phyloP scores from a whole-genome alignment of 73 alveolate species.

The Paramecium octaurelia region DNA sequence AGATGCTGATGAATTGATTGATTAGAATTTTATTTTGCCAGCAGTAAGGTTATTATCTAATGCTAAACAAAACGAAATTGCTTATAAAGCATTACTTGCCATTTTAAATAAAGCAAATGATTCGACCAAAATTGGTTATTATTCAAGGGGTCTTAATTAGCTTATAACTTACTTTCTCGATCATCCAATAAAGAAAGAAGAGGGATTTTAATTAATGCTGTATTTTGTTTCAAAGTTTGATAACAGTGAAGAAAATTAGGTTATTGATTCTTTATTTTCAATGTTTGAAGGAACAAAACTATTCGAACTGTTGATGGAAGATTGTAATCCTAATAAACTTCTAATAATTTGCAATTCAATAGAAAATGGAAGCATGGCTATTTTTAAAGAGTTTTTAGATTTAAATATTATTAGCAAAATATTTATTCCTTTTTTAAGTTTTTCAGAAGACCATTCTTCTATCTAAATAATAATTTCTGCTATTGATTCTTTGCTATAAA shows the following conservation, averaged over 20 bases:
- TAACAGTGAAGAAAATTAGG: neutral
- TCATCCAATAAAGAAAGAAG: neutral
- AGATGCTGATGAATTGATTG: neutral
- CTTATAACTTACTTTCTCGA: neutral
- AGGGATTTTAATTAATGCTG: neutral
- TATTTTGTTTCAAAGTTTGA: neutral
- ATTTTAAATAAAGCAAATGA: neutral
- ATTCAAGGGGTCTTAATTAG: neutral
- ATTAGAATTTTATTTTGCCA: neutral
- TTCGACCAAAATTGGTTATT: neutral
- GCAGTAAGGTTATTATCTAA: neutral
- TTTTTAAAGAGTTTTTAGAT: neutral
- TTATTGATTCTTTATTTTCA: neutral
- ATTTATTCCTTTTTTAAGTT: neutral
- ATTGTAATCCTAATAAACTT: neutral
- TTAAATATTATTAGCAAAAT: neutral
- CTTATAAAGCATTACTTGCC: neutral
- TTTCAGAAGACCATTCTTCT: neutral
- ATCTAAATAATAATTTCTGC: neutral
- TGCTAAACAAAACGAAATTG: neutral
- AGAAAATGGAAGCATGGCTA: neutral
- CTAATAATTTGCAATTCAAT: neutral
- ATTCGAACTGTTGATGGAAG: neutral
- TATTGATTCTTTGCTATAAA: neutral
- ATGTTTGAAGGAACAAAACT: neutral